A percentile compares a stretch with the other conserved stretches of the same genome.
These are phyloP conservation scores for Cylindrotheca fusiformis DNA, from an alignment of 108 stramenopile genomes.

Conservation along the genomic window DNA sequence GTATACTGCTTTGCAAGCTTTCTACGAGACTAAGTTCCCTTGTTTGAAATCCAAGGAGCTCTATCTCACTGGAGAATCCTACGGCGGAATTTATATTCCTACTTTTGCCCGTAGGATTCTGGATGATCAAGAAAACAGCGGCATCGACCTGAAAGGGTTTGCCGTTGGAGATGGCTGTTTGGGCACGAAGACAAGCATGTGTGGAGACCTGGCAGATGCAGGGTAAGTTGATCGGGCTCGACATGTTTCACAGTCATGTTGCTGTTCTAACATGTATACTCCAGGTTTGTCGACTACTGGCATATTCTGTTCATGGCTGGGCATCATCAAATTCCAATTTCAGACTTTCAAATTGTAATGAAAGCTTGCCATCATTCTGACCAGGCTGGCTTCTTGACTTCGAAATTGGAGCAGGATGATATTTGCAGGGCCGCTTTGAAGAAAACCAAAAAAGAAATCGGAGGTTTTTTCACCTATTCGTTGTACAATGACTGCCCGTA, in stretches of 20 bases:
- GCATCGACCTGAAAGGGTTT: slow-evolving; percentile 47
- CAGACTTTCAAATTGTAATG: slow-evolving; percentile 48
- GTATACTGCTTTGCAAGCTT: slow-evolving; percentile 53
- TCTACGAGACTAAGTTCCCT: slow-evolving; percentile 62
- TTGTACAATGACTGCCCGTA: slow-evolving; percentile 76
- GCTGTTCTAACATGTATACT: no score
- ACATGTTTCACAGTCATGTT: no score
- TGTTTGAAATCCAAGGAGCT: slow-evolving; percentile 40
- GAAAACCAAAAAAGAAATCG: slow-evolving; percentile 35
- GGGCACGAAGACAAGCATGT: slow-evolving; percentile 68
- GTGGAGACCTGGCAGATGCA: slow-evolving; percentile 24
- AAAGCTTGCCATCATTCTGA: slow-evolving; percentile 33
- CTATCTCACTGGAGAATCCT: slow-evolving; percentile 69
- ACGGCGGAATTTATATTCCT: slow-evolving; percentile 68
- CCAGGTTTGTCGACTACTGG: slow-evolving; percentile 51
- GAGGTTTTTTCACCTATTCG: slow-evolving; percentile 71
- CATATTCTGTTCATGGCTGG: slow-evolving; percentile 64
- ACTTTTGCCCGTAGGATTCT: slow-evolving; percentile 51
- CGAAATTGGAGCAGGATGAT: slow-evolving; percentile 18
- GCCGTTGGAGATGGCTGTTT: slow-evolving; percentile 86
- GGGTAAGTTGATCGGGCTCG: slow-evolving; percentile 7
- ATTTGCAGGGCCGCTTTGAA: slow-evolving; percentile 37
- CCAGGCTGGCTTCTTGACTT: slow-evolving; percentile 4
- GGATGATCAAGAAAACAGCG: slow-evolving; percentile 8
- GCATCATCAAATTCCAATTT: slow-evolving; percentile 64